Conservation (phyloP, 1,284 basidiomycete genomes). For the Marasmius tenuissimus region DNA sequence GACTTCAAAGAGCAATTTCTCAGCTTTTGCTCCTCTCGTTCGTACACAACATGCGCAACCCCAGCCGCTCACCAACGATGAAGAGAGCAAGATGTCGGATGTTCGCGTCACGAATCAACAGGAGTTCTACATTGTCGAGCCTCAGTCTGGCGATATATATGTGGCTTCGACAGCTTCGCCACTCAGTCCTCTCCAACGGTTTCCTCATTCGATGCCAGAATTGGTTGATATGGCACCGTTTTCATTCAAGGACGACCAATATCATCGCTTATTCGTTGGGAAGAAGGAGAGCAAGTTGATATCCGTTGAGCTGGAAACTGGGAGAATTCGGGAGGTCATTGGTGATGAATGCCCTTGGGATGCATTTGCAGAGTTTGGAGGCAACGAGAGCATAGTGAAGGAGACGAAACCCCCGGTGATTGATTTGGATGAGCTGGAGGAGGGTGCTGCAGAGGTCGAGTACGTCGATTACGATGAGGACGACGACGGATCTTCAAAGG, state of each 20-base stretch:
- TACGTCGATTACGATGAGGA: constrained; percentile 6
- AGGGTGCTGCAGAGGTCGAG: constrained; percentile 39
- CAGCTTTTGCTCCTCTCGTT: constrained; percentile 67
- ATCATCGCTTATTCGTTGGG: constrained; percentile 77
- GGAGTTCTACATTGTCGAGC: constrained; percentile 89
- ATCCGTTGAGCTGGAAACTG: constrained; percentile 81
- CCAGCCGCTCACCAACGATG: constrained; percentile 56
- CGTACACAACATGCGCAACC: constrained; percentile 38
- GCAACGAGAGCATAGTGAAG: constrained; percentile 15
- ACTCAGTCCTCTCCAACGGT: constrained; percentile 69
- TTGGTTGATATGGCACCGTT: constrained; percentile 88
- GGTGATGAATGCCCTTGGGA: constrained; percentile 79
- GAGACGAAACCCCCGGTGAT: constrained; percentile 38
- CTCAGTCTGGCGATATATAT: constrained; percentile 88
- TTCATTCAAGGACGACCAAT: constrained; percentile 67
- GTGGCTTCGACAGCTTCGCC: constrained; percentile 58
- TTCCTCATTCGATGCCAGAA: constrained; percentile 84
- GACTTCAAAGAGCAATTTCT: constrained; percentile 27
- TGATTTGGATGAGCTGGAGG: constrained; percentile 71
- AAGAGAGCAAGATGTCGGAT: constrained; percentile 21
- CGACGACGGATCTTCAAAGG: neutral
- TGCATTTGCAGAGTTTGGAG: constrained; percentile 54
- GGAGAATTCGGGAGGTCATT: constrained; percentile 76
- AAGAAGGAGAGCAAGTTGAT: constrained; percentile 83
- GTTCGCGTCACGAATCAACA: constrained; percentile 50